phyloP scores from a whole-genome alignment of 768 basidiomycete species.

The Suillus weaverae region DNA sequence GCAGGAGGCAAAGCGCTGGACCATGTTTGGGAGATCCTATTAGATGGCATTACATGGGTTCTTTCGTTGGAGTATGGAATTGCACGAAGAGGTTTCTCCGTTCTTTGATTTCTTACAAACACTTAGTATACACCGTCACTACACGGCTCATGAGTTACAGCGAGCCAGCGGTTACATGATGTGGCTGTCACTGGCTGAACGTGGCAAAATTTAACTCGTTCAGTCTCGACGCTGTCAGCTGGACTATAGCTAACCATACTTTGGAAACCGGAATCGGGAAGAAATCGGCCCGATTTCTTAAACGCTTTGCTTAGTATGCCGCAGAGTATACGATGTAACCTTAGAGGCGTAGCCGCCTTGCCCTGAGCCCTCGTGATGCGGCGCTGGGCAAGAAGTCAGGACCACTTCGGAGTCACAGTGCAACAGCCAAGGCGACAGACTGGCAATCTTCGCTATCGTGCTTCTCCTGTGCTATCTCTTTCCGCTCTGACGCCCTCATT shows the following conservation, averaged over 20 bases:
- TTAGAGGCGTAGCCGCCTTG: neutral
- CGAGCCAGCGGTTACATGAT: neutral
- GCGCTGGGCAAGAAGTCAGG: neutral
- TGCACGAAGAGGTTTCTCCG: neutral
- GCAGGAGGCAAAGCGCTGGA: constrained; percentile 90
- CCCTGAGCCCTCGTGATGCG: neutral
- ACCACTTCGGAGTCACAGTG: neutral
- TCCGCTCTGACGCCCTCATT: neutral
- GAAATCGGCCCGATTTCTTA: too few species aligned
- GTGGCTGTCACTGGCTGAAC: too few species aligned
- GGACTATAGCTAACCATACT: too few species aligned
- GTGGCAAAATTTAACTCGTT: neutral
- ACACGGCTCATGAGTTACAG: neutral
- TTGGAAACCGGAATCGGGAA: neutral
- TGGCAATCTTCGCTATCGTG: neutral
- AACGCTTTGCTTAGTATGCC: too few species aligned
- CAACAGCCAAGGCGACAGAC: neutral
- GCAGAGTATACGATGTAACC: too few species aligned
- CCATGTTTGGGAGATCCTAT: constrained; percentile 92
- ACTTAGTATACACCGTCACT: too few species aligned
- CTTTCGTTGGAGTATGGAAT: neutral
- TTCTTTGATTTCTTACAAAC: neutral
- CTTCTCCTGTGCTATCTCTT: neutral
- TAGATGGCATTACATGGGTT: constrained; percentile 32
- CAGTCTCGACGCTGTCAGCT: neutral